A percentile compares a stretch with the other conserved stretches of the same genome.
Conservation (phyloP, 768 basidiomycete genomes). For the Gyrodon lividus region DNA sequence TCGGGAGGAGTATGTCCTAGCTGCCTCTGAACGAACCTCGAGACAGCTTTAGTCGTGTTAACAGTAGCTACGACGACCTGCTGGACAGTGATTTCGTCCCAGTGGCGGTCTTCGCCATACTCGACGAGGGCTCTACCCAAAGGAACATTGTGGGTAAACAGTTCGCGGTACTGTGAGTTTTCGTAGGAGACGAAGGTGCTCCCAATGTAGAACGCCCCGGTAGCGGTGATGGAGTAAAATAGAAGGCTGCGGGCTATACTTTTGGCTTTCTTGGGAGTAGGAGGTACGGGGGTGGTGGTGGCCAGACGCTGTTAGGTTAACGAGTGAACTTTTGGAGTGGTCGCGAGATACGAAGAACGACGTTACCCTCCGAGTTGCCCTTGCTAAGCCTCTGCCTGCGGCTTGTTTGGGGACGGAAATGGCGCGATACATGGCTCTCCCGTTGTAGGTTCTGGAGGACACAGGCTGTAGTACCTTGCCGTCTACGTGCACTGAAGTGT, state of each 20-base stretch:
- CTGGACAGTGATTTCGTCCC: constrained; percentile 72
- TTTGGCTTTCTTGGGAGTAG: constrained; percentile 51
- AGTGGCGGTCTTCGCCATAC: constrained; percentile 74
- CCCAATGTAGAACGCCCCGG: constrained; percentile 78
- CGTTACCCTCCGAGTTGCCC: constrained; percentile 57
- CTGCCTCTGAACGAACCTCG: constrained; percentile 51
- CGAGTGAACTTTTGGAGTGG: neutral
- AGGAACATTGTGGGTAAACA: constrained; percentile 82
- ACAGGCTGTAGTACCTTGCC: neutral
- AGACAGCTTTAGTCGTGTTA: constrained; percentile 46
- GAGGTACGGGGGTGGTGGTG: constrained; percentile 47
- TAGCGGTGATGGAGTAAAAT: constrained; percentile 63
- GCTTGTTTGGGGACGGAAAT: constrained; percentile 54
- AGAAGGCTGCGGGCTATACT: constrained; percentile 58
- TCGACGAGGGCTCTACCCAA: constrained; percentile 75
- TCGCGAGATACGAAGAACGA: neutral
- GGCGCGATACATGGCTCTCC: constrained; percentile 48
- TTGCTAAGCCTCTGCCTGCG: constrained; percentile 46
- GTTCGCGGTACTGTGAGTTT: constrained; percentile 76
- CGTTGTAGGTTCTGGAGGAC: neutral
- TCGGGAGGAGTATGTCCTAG: constrained; percentile 40
- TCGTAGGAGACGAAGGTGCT: constrained; percentile 79
- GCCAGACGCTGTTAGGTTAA: constrained; percentile 51
- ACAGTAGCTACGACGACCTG: constrained; percentile 55
- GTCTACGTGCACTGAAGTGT: neutral